These are phyloP conservation scores for Grosmannia penicillata DNA, from an alignment of 2,329 filamentous ascomycete genomes.

Conservation along the genomic window DNA sequence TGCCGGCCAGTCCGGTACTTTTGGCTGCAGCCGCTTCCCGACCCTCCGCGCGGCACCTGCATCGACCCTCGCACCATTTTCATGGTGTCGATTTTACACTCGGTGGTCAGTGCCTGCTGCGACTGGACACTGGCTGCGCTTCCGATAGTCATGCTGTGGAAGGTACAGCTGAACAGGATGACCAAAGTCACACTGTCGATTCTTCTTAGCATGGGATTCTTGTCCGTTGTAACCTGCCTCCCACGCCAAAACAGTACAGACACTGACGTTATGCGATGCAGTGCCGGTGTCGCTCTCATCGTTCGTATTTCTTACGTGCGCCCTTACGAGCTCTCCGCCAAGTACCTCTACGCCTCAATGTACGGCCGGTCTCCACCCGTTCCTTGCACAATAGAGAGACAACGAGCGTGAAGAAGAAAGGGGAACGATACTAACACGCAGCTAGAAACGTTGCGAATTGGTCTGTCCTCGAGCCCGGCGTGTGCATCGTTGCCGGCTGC, in stretches of 20 bases:
- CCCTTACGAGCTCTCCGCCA: conserved; percentile 13
- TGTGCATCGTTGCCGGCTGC: conserved; percentile 22
- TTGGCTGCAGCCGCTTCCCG: conserved; percentile 23
- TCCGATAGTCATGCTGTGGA: conserved; percentile 35
- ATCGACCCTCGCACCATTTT: conserved; percentile 24
- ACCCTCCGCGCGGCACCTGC: conserved; percentile 22
- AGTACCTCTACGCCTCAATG: conserved; percentile 17
- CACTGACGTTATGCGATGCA: conserved; percentile 5
- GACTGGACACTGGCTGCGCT: conserved; percentile 35
- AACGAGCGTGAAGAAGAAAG: too few relatives aligned
- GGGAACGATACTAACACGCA: not conserved
- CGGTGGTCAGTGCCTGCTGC: conserved; percentile 30
- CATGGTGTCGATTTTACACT: conserved; percentile 28
- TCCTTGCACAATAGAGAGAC: too few relatives aligned
- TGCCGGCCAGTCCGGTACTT: conserved; percentile 33
- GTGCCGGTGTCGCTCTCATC: conserved; percentile 23
- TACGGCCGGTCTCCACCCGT: conserved; percentile 7
- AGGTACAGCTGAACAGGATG: conserved; percentile 29
- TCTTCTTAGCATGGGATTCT: conserved; percentile 32
- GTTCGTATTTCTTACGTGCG: conserved; percentile 21
- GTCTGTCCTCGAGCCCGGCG: conserved; percentile 21
- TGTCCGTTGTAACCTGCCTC: conserved; percentile 20
- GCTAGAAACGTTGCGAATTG: conserved; percentile 22
- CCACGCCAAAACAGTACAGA: not conserved
- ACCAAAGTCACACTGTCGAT: conserved; percentile 30